These are phyloP conservation scores for Apophysomyces elegans DNA, from an alignment of 371 early-diverging fungal species.

Conservation along the genomic window DNA sequence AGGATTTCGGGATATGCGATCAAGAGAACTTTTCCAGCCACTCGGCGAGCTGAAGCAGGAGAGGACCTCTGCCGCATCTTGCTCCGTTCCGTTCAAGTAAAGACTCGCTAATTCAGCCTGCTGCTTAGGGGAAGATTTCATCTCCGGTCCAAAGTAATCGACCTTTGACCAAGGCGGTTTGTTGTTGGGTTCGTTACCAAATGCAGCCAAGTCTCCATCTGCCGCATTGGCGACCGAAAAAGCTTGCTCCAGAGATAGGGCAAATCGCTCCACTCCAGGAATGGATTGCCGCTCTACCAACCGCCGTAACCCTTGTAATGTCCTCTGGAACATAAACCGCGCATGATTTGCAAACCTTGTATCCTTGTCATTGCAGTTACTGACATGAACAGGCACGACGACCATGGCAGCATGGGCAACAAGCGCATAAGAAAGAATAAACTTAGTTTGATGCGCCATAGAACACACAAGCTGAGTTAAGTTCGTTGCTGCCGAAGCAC, in stretches of 20 bases:
- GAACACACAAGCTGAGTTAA: conserved; percentile 30
- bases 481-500: conserved; percentile 30
- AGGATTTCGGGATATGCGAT: background rate
- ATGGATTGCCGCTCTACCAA: conserved; percentile 24
- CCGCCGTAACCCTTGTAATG: conserved; percentile 26
- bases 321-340: conserved; percentile 44
- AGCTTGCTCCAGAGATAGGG: conserved; percentile 18
- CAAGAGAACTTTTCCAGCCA: background rate
- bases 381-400: conserved; percentile 43
- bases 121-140: conserved; percentile 4
- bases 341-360: conserved; percentile 34
- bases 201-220: background rate
- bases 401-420: conserved; percentile 37
- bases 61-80: conserved; percentile 16
- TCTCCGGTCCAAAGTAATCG: conserved; percentile 6
- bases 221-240: conserved; percentile 21
- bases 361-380: conserved; percentile 36
- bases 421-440: conserved; percentile 27
- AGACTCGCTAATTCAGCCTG: background rate
- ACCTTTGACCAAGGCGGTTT: conserved; percentile 6
- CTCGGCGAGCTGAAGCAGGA: conserved; percentile 3
- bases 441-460: conserved; percentile 25
- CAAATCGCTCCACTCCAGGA: conserved; percentile 29
- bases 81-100: conserved; percentile 11
- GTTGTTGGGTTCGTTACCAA: background rate